phyloP scores from a whole-genome alignment of 139 green algal species.

The Chlorella vulgaris region DNA sequence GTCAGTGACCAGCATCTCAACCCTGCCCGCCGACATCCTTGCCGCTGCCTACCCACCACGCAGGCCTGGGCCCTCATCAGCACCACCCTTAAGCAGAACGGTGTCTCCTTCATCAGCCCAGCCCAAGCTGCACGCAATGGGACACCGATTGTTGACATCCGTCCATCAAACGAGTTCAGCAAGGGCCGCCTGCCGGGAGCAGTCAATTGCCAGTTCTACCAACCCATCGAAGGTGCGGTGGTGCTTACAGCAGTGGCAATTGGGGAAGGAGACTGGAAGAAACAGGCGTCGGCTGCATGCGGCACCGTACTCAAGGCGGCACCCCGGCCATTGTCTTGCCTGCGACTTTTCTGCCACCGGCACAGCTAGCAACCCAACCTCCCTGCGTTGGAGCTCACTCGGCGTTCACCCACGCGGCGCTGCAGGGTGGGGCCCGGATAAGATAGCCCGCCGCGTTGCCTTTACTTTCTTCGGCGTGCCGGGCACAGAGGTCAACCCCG shows the following conservation, averaged over 20 bases:
- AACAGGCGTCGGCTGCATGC: background rate
- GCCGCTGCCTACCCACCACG: background rate
- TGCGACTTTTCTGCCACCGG: too few relatives aligned
- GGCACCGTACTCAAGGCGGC: too few relatives aligned
- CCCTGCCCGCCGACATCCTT: too few relatives aligned
- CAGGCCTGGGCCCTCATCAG: constrained; percentile 31
- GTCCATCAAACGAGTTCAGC: background rate
- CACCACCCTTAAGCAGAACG: constrained; percentile 4
- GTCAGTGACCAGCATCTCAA: too few relatives aligned
- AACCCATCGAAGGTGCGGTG: constrained; percentile 49
- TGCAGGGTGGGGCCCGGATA: constrained; percentile 46
- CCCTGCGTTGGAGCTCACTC: too few relatives aligned
- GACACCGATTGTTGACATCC: constrained; percentile 6
- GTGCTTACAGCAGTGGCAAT: background rate
- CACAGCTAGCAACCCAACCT: too few relatives aligned
- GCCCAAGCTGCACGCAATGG: background rate
- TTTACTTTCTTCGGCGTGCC: constrained; percentile 76
- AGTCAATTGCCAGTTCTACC: constrained; percentile 60
- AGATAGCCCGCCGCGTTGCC: constrained; percentile 57
- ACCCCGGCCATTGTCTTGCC: too few relatives aligned
- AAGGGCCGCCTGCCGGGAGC: constrained; percentile 53
- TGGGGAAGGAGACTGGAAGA: background rate
- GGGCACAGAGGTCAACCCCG: constrained; percentile 68
- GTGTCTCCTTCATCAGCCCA: constrained; percentile 2
- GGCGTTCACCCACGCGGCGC: too few relatives aligned